Evolutionary conservation across 148 eudicot genomes (phyloP).

Genomic region (Rhododendron vialii): DNA sequence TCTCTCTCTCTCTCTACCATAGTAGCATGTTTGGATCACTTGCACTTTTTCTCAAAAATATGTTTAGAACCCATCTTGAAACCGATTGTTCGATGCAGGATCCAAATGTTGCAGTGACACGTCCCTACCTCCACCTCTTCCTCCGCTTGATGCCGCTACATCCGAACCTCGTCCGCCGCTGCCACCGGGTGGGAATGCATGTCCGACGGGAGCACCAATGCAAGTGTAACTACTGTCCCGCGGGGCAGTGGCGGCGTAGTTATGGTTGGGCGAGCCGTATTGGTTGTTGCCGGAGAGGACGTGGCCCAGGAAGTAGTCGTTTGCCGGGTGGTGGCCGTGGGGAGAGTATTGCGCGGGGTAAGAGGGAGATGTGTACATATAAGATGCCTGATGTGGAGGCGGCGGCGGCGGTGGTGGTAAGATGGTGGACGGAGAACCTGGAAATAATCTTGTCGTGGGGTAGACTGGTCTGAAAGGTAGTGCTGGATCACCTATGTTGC

Average conservation of each 20-base stretch:
- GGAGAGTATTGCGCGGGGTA: constrained; percentile 23
- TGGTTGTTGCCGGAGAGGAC: constrained; percentile 31
- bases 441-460: constrained; percentile 51
- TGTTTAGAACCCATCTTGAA: constrained; percentile 32
- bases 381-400: constrained; percentile 31
- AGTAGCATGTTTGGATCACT: background rate
- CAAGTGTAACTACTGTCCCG: constrained; percentile 52
- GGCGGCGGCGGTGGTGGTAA: constrained; percentile 21
- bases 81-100: constrained; percentile 25
- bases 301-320: constrained; percentile 59
- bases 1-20: background rate
- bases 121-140: constrained; percentile 27
- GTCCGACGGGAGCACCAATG: constrained; percentile 69
- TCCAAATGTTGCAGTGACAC: constrained; percentile 17
- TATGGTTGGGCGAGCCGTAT: constrained; percentile 9
- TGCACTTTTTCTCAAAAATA: background rate
- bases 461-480: constrained; percentile 43
- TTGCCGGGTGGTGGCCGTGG: constrained; percentile 17
- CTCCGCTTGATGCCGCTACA: background rate
- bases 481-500: constrained; percentile 32
- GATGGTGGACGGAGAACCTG: constrained; percentile 35
- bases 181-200: constrained; percentile 19
- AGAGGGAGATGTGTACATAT: constrained; percentile 43
- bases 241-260: background rate
- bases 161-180: constrained; percentile 14